Evolutionary conservation across 208 protist species (phyloP), one percentile per base, ranked within the genome.

Genomic region (Acanthamoeba triangularis): DNA sequence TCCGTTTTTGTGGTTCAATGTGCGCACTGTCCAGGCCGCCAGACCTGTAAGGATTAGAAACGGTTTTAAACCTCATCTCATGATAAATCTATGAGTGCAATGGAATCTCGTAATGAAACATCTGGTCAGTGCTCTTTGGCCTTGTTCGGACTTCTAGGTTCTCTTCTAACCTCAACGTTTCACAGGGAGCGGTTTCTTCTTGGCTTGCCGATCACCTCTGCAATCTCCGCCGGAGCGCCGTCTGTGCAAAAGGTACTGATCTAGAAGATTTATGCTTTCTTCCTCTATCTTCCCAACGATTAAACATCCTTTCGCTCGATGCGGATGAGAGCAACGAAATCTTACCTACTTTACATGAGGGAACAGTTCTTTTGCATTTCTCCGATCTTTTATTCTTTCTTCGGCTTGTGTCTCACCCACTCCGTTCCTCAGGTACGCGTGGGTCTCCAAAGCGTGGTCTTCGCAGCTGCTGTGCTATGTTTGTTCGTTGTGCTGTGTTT

Each of bases 311-410:
- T 63, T 63, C 59, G 59, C 59, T 63, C 23, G 59, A 63, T 16
- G 59, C 59, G 59, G 59, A 63, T 63, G 59, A 63, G 23, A 63
- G 59, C 59, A 63, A 63, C 59, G 59, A 63, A 63, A 63, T 63
- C 59, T 63, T 63, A 63, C 59, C 59, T 63, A 63, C 59, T 63
- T 63, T 63, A 63, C 59, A 63, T 63, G 59, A 63, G 59, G 59
- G 59, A 16, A 16, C 59, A 25, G 11, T 63, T 16, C 5, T 16
- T 25, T 63, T n/a, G 3, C 49, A 11, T 52, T 52, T 52, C 11
- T 52, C 11, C 23, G 10, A 23, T 16, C 23, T 63, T 23, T 28
- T 23, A 16, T 25, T 63, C 59, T 63, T 23, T 23, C 11, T n/a
- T n/a, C n/a, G 13, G 18, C 59, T 16, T 16, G 2, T 16, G 23